A percentile compares a stretch with the other conserved stretches of the same genome.
These are phyloP conservation scores for Mycena citricolor DNA, from an alignment of 1,284 basidiomycete genomes.

Conservation along the genomic window DNA sequence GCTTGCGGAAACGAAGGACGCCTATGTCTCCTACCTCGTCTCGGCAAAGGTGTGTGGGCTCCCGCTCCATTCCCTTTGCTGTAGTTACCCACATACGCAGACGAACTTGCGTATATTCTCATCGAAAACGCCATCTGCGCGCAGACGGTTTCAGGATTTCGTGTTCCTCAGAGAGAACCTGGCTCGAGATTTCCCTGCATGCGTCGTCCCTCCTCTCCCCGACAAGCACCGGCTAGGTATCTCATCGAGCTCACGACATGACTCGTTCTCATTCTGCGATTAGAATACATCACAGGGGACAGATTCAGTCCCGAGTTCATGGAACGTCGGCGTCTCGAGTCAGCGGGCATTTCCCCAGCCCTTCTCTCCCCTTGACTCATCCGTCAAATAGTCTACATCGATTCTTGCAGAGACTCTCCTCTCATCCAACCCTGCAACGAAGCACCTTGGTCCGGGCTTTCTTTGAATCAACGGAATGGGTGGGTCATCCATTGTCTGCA, in stretches of 20 bases:
- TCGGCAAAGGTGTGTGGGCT: constrained; percentile 73
- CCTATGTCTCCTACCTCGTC: constrained; percentile 94
- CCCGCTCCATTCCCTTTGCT: constrained; percentile 6
- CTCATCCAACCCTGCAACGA: constrained; percentile 94
- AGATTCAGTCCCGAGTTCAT: constrained; percentile 97
- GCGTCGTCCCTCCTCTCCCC: constrained; percentile 93
- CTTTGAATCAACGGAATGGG: constrained; percentile 98
- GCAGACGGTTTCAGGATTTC: constrained; percentile 96
- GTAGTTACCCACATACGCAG: constrained; percentile 39
- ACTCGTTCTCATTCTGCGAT: constrained; percentile 10
- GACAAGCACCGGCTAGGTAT: constrained; percentile 94
- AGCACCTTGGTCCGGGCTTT: constrained; percentile 89
- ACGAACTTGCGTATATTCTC: constrained; percentile 83
- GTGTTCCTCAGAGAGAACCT: constrained; percentile 91
- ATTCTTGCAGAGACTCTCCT: constrained; percentile 86
- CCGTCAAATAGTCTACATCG: constrained; percentile 72
- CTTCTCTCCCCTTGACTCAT: background rate
- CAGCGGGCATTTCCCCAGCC: constrained; percentile 34
- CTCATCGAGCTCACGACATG: constrained; percentile 29
- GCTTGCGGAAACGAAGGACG: constrained; percentile 93
- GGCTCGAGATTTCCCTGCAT: constrained; percentile 91
- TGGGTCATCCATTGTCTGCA: constrained; percentile 36
- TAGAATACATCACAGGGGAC: constrained; percentile 97
- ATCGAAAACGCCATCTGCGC: constrained; percentile 66
- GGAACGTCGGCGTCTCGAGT: constrained; percentile 90